Conservation (phyloP, 2,329 filamentous ascomycete genomes). For the Nothopassalora personata region DNA sequence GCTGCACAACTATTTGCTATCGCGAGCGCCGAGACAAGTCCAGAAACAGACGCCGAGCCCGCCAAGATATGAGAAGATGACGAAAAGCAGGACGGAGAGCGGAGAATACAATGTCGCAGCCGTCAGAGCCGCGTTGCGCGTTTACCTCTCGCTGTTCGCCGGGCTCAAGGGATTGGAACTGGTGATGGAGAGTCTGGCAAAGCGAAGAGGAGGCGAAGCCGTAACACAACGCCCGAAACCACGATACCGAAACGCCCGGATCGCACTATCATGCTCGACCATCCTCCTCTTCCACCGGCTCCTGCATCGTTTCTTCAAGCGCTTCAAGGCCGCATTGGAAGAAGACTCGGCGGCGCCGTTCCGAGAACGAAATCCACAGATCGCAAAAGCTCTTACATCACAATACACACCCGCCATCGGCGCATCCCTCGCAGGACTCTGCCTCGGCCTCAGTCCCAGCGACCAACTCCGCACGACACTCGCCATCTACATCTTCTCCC, state of each 20-base stretch:
- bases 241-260: conserved; percentile 57
- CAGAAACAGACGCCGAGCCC: conserved; percentile 50
- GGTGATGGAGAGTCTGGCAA: conserved; percentile 35
- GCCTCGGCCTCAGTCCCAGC: conserved; percentile 69
- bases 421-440: conserved; percentile 77
- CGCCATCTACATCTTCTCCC: conserved; percentile 74
- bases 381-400: conserved; percentile 71
- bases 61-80: conserved; percentile 47
- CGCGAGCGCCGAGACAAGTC: conserved; percentile 57
- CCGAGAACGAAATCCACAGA: conserved; percentile 71
- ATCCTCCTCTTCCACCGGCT: conserved; percentile 85
- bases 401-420: conserved; percentile 83
- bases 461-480: conserved; percentile 70
- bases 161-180: conserved; percentile 46
- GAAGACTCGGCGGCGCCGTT: conserved; percentile 74
- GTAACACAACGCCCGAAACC: conserved; percentile 10
- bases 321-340: conserved; percentile 72
- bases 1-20: conserved; percentile 77
- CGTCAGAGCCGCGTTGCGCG: conserved; percentile 42
- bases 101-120: conserved; percentile 45
- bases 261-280: conserved; percentile 76
- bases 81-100: conserved; percentile 23
- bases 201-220: conserved; percentile 22
- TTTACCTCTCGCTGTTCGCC: conserved; percentile 40
- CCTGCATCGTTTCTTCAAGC: conserved; percentile 81